Percentiles rank a stretch among this genome's conserved stretches.
These are phyloP conservation scores for Paradendryphiella salina DNA, from an alignment of 2,329 filamentous ascomycete genomes.

Conservation along the genomic window DNA sequence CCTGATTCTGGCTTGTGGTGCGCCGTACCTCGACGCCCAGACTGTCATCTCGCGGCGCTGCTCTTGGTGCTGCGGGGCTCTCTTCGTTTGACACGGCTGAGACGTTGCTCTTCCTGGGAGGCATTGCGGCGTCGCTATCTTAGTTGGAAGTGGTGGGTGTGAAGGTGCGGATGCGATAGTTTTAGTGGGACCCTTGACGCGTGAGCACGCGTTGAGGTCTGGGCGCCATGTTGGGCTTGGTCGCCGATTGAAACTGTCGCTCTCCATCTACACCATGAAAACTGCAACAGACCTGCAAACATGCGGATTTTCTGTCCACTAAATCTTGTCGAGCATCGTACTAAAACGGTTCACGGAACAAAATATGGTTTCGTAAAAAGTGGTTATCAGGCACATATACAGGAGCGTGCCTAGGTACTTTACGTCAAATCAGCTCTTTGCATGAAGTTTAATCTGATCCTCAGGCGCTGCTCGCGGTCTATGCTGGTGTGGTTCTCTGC, in stretches of 20 bases:
- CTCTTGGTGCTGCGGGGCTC: constrained; percentile 27
- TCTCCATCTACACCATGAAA: neutral
- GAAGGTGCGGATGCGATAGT: constrained; percentile 19
- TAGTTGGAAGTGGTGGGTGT: constrained; percentile 11
- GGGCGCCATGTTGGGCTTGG: constrained; percentile 10
- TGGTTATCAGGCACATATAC: too few species aligned
- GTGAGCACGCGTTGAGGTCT: constrained; percentile 35
- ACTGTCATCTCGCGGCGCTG: constrained; percentile 45
- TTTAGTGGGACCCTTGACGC: constrained; percentile 32
- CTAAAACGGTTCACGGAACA: too few species aligned
- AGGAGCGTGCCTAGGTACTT: too few species aligned
- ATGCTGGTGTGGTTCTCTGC: too few species aligned
- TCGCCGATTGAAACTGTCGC: neutral
- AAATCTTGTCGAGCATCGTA: too few species aligned
- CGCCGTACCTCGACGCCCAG: constrained; percentile 51
- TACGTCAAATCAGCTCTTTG: too few species aligned
- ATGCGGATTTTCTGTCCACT: neutral
- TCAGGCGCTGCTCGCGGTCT: too few species aligned
- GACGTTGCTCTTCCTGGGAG: constrained; percentile 54
- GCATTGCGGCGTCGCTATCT: constrained; percentile 42
- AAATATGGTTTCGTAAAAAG: too few species aligned
- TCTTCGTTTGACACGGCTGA: constrained; percentile 47
- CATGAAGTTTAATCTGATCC: too few species aligned
- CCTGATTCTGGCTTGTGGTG: neutral
- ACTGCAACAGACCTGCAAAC: neutral